A percentile compares a stretch with the other conserved stretches of the same genome.
Evolutionary conservation across 2,329 filamentous ascomycete species (phyloP).

Genomic region (Sporothrix pallida): DNA sequence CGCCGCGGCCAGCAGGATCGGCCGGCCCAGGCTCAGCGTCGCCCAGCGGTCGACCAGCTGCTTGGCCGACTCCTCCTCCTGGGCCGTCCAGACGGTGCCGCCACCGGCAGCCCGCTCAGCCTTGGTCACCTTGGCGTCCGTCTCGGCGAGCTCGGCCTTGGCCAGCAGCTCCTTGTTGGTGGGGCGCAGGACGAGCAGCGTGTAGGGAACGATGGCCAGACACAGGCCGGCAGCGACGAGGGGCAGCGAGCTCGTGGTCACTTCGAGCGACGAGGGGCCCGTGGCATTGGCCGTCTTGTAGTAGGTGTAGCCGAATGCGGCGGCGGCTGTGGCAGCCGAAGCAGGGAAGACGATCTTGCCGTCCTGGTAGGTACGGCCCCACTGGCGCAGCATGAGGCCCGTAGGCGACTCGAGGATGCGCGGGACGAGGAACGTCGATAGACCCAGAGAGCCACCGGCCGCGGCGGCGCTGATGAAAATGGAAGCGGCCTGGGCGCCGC

Average conservation of each 20-base stretch:
- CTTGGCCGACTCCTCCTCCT: slow-evolving; percentile 49
- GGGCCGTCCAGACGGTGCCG: slow-evolving; percentile 28
- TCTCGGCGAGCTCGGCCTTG: slow-evolving; percentile 50
- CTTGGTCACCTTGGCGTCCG: slow-evolving; percentile 38
- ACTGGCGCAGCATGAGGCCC: slow-evolving; percentile 61
- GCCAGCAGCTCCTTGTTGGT: slow-evolving; percentile 56
- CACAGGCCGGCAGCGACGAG: slow-evolving; percentile 53
- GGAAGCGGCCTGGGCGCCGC: slow-evolving; percentile 56
- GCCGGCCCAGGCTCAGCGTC: slow-evolving; percentile 53
- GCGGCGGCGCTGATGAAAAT: slow-evolving; percentile 57
- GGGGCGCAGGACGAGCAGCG: slow-evolving; percentile 51
- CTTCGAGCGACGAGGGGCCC: slow-evolving; percentile 34
- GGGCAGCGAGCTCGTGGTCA: slow-evolving; percentile 51
- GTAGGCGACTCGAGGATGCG: slow-evolving; percentile 61
- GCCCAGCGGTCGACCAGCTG: slow-evolving; percentile 62
- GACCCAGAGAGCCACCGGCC: slow-evolving; percentile 46
- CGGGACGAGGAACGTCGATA: slow-evolving; percentile 56
- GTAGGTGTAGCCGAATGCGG: slow-evolving; percentile 52
- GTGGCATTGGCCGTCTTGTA: slow-evolving; percentile 33
- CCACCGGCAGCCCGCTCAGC: slow-evolving; percentile 26
- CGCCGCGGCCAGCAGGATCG: slow-evolving; percentile 36
- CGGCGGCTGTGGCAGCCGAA: slow-evolving; percentile 48
- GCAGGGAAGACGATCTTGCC: slow-evolving; percentile 50
- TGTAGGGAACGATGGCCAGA: slow-evolving; percentile 59
- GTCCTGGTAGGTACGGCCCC: slow-evolving; percentile 51